phyloP scores from a whole-genome alignment of 768 basidiomycete species.

The Boletus reticuloceps region DNA sequence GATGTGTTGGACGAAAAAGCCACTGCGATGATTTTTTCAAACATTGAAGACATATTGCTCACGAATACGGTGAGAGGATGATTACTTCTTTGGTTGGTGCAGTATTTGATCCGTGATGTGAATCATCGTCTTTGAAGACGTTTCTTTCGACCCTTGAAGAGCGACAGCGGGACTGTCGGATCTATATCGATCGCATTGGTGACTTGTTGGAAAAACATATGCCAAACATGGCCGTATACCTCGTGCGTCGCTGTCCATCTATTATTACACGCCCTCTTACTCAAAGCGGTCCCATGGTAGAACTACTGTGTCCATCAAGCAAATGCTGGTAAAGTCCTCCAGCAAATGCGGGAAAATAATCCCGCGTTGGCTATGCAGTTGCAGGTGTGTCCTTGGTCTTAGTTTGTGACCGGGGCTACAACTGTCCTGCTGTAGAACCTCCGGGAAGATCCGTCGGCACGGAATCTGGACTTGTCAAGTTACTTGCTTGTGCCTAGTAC shows the following conservation, averaged over 20 bases:
- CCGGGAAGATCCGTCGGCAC: slow-evolving; percentile 71
- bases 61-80: slow-evolving; percentile 69
- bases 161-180: slow-evolving; percentile 84
- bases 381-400: slow-evolving; percentile 45
- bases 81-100: background rate
- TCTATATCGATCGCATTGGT: slow-evolving; percentile 87
- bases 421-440: slow-evolving; percentile 47
- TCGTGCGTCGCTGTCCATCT: slow-evolving; percentile 42
- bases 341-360: slow-evolving; percentile 68
- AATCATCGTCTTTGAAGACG: slow-evolving; percentile 38
- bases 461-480: slow-evolving; percentile 86
- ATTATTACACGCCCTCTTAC: background rate
- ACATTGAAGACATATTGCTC: slow-evolving; percentile 88
- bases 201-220: slow-evolving; percentile 79
- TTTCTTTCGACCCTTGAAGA: slow-evolving; percentile 90
- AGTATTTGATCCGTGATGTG: background rate
- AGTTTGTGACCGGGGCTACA: background rate
- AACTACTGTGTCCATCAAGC: slow-evolving; percentile 90
- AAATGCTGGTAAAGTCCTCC: slow-evolving; percentile 71
- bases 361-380: slow-evolving; percentile 62
- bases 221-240: slow-evolving; percentile 75
- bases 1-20: slow-evolving; percentile 72
- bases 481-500: slow-evolving; percentile 90
- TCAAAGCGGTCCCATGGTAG: slow-evolving; percentile 34
- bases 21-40: slow-evolving; percentile 82